Conservation (phyloP, 2,329 filamentous ascomycete species). For the Chalaropsis ovoidea region DNA sequence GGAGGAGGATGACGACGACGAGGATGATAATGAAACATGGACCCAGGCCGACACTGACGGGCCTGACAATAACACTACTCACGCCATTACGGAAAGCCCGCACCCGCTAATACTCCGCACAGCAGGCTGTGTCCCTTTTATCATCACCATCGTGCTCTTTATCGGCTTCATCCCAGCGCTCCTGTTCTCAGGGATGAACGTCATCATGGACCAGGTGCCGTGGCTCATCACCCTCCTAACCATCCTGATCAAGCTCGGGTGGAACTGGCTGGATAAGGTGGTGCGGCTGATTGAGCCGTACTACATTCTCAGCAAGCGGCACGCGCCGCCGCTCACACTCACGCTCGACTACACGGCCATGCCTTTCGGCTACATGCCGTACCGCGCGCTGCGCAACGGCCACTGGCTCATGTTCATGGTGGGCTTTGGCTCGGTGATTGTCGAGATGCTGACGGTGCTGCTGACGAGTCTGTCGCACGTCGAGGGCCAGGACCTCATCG, state of each 20-base stretch:
- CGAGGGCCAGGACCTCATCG: conserved; percentile 42
- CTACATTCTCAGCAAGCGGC: conserved; percentile 55
- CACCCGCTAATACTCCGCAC: conserved; percentile 59
- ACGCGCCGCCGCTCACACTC: conserved; percentile 55
- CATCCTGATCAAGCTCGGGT: conserved; percentile 56
- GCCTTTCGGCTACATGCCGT: conserved; percentile 55
- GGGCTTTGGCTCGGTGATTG: conserved; percentile 59
- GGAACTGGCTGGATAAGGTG: conserved; percentile 58
- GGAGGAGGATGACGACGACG: background rate
- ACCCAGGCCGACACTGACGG: background rate
- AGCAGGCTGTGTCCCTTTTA: conserved; percentile 49
- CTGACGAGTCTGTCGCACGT: conserved; percentile 56
- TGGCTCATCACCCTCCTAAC: conserved; percentile 57
- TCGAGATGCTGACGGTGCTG: conserved; percentile 62
- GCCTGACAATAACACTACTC: conserved; percentile 28
- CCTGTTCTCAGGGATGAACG: conserved; percentile 39
- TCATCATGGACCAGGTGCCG: conserved; percentile 38
- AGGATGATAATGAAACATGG: background rate
- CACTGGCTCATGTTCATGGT: conserved; percentile 58
- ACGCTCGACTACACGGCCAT: conserved; percentile 64
- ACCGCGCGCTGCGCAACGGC: conserved; percentile 52
- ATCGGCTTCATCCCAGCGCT: conserved; percentile 49
- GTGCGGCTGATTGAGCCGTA: conserved; percentile 67
- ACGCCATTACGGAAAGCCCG: conserved; percentile 47
- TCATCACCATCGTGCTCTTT: conserved; percentile 48